These are phyloP conservation scores for Mesembryanthemum crystallinum DNA, from an alignment of 148 eudicot genomes.

Conservation along the genomic window DNA sequence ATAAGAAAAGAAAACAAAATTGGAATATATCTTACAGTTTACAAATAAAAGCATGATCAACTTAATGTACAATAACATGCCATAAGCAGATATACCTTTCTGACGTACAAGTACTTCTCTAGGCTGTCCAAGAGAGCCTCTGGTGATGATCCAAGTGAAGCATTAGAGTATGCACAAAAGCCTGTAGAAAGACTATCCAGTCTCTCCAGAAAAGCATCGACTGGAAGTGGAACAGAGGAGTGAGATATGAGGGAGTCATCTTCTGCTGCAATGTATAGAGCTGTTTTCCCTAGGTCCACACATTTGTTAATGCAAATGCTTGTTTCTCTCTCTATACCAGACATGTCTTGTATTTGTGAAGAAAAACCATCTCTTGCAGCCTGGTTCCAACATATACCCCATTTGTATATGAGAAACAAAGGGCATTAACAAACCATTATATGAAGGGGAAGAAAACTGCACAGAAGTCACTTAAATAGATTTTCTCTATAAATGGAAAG, in stretches of 20 bases:
- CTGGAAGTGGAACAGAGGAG: slow-evolving; percentile 89
- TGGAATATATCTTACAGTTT: too few species aligned
- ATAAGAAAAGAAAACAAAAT: too few species aligned
- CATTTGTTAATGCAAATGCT: slow-evolving; percentile 68
- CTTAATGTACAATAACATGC: neutral
- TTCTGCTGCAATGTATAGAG: slow-evolving; percentile 79
- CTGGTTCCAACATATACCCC: slow-evolving; percentile 33
- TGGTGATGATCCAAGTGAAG: slow-evolving; percentile 63
- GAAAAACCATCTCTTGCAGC: slow-evolving; percentile 71
- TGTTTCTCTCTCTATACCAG: slow-evolving; percentile 70
- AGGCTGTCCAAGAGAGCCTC: slow-evolving; percentile 63
- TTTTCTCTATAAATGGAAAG: neutral
- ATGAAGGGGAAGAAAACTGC: neutral
- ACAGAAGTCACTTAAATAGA: neutral
- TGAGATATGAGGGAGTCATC: slow-evolving; percentile 92
- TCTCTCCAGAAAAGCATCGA: slow-evolving; percentile 76
- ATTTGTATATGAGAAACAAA: slow-evolving; percentile 2
- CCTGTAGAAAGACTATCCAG: slow-evolving; percentile 63
- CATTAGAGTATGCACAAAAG: slow-evolving; percentile 62
- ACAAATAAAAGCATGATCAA: neutral
- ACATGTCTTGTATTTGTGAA: slow-evolving; percentile 52
- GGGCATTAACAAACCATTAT: neutral
- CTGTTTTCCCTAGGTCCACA: slow-evolving; percentile 72
- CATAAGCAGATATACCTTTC: slow-evolving; percentile 44
- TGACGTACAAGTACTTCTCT: slow-evolving; percentile 67